These are phyloP conservation scores for Raphanus hybrid DNA, from an alignment of 441 rosid genomes.

Conservation along the genomic window DNA sequence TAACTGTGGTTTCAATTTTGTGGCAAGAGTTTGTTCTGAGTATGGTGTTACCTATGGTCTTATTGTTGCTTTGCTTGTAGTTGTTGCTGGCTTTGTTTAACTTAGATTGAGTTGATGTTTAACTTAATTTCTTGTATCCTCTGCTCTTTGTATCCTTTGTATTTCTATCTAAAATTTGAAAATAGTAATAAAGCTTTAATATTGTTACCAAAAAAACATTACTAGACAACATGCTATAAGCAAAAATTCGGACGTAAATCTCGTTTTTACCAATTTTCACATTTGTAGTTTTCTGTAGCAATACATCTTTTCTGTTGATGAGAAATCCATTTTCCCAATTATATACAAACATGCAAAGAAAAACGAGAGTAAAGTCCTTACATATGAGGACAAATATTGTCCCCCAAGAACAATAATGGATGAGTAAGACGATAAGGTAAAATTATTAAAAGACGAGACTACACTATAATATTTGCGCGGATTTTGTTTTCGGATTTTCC, in stretches of 20 bases:
- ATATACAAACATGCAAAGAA: not conserved
- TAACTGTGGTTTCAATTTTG: no score
- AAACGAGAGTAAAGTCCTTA: conserved; percentile 5
- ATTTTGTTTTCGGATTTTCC: conserved; percentile 24
- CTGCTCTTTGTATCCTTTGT: no score
- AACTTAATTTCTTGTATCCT: no score
- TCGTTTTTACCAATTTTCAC: not conserved
- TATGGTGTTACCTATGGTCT: no score
- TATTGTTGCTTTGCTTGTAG: no score
- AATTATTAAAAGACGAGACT: conserved; percentile 31
- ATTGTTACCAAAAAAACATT: not conserved
- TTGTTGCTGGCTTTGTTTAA: no score
- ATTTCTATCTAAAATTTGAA: no score
- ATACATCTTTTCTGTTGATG: not conserved
- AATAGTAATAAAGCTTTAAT: no score
- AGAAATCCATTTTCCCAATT: not conserved
- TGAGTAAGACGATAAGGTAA: conserved; percentile 27
- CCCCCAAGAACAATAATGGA: conserved; percentile 42
- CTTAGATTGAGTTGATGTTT: no score
- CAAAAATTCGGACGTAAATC: not conserved
- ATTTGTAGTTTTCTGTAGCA: not conserved
- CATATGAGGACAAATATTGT: conserved; percentile 38
- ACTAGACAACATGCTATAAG: conserved; percentile 4
- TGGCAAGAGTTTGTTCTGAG: no score
- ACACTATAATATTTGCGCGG: conserved; percentile 7